phyloP scores from a whole-genome alignment of 1,139 yeast species.

The Pichia terricola region DNA sequence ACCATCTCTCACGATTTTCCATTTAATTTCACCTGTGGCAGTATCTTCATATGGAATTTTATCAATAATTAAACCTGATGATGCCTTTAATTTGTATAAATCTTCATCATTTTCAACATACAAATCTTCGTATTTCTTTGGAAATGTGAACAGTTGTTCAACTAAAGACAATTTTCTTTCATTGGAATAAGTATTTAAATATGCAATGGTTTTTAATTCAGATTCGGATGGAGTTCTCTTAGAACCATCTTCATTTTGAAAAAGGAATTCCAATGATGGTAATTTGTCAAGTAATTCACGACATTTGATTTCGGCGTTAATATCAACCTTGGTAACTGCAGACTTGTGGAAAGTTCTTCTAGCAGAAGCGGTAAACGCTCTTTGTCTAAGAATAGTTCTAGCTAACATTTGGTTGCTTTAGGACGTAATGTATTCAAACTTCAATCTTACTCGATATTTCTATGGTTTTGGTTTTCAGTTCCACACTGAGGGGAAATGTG shows the following conservation, averaged over 20 bases:
- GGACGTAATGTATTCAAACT: neutral
- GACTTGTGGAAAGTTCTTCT: slow-evolving; percentile 10
- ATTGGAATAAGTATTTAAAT: slow-evolving; percentile 53
- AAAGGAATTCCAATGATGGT: slow-evolving; percentile 50
- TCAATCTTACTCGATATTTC: no score
- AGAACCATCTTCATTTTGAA: slow-evolving; percentile 71
- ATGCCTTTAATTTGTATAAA: slow-evolving; percentile 52
- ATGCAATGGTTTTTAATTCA: slow-evolving; percentile 69
- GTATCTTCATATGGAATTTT: slow-evolving; percentile 79
- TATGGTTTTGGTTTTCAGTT: no score
- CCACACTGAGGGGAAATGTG: no score
- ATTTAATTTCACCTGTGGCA: slow-evolving; percentile 65
- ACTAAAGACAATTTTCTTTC: slow-evolving; percentile 46
- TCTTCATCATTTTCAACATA: slow-evolving; percentile 57
- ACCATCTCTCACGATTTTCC: slow-evolving; percentile 66
- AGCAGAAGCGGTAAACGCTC: neutral
- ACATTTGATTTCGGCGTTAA: slow-evolving; percentile 22
- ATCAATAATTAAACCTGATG: slow-evolving; percentile 59
- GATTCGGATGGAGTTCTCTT: slow-evolving; percentile 62
- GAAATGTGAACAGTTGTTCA: slow-evolving; percentile 50
- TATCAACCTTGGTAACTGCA: slow-evolving; percentile 10
- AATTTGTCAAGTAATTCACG: slow-evolving; percentile 29
- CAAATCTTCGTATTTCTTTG: slow-evolving; percentile 48
- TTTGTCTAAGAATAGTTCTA: slow-evolving; percentile 9
- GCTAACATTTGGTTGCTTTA: slow-evolving; percentile 5